These are phyloP conservation scores for Aspergillus sp. DNA, from an alignment of 2,329 filamentous ascomycete genomes.

Conservation along the genomic window DNA sequence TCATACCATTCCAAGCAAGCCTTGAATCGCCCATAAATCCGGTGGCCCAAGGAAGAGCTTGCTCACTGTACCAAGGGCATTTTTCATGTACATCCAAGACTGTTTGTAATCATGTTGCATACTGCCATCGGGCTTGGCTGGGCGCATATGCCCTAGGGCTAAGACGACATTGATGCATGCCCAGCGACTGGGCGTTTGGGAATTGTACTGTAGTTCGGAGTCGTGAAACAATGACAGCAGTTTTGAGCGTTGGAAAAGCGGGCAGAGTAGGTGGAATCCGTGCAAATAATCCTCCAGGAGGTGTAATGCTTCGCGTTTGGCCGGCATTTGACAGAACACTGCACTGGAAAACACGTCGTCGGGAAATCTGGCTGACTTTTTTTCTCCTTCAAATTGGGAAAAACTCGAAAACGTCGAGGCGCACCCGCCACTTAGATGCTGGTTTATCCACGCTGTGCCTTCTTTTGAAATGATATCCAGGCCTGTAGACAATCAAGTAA, in stretches of 20 bases:
- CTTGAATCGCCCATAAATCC: constrained; percentile 14
- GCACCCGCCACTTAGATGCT: too few species aligned
- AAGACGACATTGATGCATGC: constrained; percentile 15
- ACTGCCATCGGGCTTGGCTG: background rate
- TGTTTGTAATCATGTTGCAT: constrained; percentile 10
- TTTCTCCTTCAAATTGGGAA: background rate
- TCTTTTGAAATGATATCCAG: too few species aligned
- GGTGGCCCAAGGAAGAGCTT: constrained; percentile 14
- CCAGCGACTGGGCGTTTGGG: constrained; percentile 12
- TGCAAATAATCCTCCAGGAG: constrained; percentile 13
- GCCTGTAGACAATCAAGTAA: too few species aligned
- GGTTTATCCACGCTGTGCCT: too few species aligned
- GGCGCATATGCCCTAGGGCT: constrained; percentile 13
- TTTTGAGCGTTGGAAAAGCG: constrained; percentile 12
- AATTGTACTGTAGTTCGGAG: constrained; percentile 1
- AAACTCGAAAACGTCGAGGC: background rate
- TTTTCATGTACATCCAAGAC: constrained; percentile 17
- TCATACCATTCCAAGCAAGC: constrained; percentile 15
- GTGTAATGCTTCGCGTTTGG: constrained; percentile 8
- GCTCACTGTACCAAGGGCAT: constrained; percentile 12
- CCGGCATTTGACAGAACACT: constrained; percentile 11
- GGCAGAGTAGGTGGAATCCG: constrained; percentile 13
- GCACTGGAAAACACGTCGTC: constrained; percentile 6
- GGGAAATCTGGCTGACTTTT: background rate
- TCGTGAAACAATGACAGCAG: constrained; percentile 10